Percentiles rank a stretch among this genome's conserved stretches.
These are phyloP conservation scores for Pichia kudriavzevii DNA, from an alignment of 1,139 yeast genomes.

Conservation along the genomic window DNA sequence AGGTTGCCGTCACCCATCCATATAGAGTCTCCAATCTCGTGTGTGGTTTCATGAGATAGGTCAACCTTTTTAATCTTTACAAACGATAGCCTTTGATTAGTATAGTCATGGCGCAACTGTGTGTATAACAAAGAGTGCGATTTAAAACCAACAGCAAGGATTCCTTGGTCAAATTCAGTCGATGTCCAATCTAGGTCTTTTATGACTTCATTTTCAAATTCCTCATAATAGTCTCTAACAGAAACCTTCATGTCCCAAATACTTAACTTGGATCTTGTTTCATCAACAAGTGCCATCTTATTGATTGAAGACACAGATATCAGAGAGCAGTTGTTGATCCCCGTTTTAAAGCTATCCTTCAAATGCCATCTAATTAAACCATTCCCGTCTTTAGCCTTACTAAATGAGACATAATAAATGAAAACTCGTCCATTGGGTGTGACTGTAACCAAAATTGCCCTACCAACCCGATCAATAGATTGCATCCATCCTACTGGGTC, in stretches of 20 bases:
- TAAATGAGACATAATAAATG: slow-evolving; percentile 37
- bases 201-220: slow-evolving; percentile 28
- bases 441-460: slow-evolving; percentile 53
- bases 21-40: slow-evolving; percentile 77
- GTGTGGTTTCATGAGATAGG: slow-evolving; percentile 64
- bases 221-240: slow-evolving; percentile 58
- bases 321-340: slow-evolving; percentile 42
- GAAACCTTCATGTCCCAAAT: slow-evolving; percentile 74
- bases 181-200: slow-evolving; percentile 79
- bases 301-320: slow-evolving; percentile 70
- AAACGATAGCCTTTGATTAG: slow-evolving; percentile 72
- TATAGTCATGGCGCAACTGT: slow-evolving; percentile 81
- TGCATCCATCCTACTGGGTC: slow-evolving; percentile 58
- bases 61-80: slow-evolving; percentile 69
- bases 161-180: slow-evolving; percentile 59
- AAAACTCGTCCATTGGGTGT: slow-evolving; percentile 49
- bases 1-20: slow-evolving; percentile 78
- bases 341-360: slow-evolving; percentile 47
- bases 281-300: slow-evolving; percentile 65
- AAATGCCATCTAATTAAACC: slow-evolving; percentile 41
- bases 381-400: slow-evolving; percentile 18
- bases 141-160: slow-evolving; percentile 72
- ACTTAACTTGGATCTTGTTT: slow-evolving; percentile 41
- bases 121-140: slow-evolving; percentile 61
- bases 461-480: slow-evolving; percentile 33